Conservation (phyloP, 805 yeast genomes). For the Wickerhamiella kazuoi region DNA sequence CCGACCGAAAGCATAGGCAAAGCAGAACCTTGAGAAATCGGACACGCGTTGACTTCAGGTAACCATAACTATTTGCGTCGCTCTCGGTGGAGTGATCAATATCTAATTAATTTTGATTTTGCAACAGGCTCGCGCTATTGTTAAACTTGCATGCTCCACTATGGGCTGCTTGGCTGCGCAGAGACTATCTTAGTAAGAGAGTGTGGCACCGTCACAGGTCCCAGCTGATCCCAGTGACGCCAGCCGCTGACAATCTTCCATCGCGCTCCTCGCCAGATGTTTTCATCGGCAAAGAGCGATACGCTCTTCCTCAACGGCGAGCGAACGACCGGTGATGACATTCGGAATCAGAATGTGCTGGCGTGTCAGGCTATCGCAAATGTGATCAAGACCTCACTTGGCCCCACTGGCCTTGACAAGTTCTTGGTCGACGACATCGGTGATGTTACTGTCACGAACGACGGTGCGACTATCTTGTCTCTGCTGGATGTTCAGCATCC, state of each 20-base stretch:
- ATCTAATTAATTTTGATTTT: no score
- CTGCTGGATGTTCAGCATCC: conserved; percentile 95
- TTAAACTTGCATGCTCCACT: no score
- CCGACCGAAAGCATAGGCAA: no score
- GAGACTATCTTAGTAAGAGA: no score
- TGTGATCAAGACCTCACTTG: conserved; percentile 77
- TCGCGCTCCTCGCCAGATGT: conserved; percentile 5
- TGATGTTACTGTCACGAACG: conserved; percentile 95
- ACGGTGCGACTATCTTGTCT: conserved; percentile 90
- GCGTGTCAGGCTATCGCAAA: conserved; percentile 82
- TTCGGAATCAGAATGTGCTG: conserved; percentile 80
- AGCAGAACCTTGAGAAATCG: no score
- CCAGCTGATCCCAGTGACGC: no score
- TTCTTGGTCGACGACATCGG: conserved; percentile 99
- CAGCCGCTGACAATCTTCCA: neutral
- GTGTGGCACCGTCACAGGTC: no score
- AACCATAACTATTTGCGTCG: no score
- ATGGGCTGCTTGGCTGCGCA: no score
- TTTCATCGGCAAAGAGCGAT: conserved; percentile 26
- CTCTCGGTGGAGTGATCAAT: no score
- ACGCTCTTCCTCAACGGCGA: conserved; percentile 92
- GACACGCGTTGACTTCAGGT: no score
- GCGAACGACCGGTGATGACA: conserved; percentile 87
- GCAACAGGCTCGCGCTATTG: no score
- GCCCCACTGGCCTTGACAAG: conserved; percentile 96